Evolutionary conservation across 768 basidiomycete genomes (phyloP), one percentile per base, ranked within the genome.

Genomic region (Albatrellus ellisii): DNA sequence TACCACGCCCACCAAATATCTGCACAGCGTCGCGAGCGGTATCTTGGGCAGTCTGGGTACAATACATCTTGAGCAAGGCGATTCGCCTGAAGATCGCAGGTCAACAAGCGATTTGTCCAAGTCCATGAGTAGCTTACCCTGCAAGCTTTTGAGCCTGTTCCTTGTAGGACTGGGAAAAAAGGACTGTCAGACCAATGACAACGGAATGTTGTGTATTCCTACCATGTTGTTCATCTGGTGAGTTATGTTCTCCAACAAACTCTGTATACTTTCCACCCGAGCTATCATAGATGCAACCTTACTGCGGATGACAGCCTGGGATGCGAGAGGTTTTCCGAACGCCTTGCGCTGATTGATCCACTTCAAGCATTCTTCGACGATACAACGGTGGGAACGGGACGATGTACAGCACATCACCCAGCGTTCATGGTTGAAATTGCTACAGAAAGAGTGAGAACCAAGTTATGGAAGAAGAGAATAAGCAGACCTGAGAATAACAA

Each of bases 391-490:
- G 18, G 63, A 57, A 28, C 71, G 64, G 15, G 75, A 77, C 20
- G 73, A 77, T 25, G 72, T 65, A 52, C 84, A 85, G 56, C 73
- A 75, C 83, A 91, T 91, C 21, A 86, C 84, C 88, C 86, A 92
- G 50, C 84, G 80, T 56, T 91, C 90, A 59, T 92, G 89, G 57
- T 94, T 94, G 65, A 94, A 95, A 63, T 94, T 97, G 48, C 83
- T 60, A 66, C 21, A 64, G 58, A 58, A 10, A 25, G 37, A 36
- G 15, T 24, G 15, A 9, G 12, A 3, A n/a, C 29, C 15, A 67
- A 28, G 68, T 62, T 26, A 27, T 29, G 27, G 6, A 26, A 2
- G 22, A 11, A 35, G 2, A n/a, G 7, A 21, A 8, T 26, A 25
- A 15, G 12, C 46, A 7, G 36, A 65, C 63, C 76, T 79, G 39